Base-by-base conservation (phyloP, 2,329 filamentous ascomycete genomes). In the Aspergillus fijiensis region DNA sequence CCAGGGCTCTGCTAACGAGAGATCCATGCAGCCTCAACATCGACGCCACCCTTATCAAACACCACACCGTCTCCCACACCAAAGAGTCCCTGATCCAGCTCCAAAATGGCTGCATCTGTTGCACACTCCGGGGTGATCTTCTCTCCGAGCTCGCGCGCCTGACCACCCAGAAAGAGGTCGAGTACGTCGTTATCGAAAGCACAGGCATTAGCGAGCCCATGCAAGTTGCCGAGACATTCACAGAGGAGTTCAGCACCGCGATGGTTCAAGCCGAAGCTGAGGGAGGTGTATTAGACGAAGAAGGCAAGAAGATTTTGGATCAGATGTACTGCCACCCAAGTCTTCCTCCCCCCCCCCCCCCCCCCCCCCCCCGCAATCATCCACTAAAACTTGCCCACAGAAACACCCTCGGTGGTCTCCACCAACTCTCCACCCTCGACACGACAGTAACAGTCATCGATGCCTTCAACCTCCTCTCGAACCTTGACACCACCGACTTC, bases 41-140 rank as follows among this genome's bases (percentile, higher is more conserved):
- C 64, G 87, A 90, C 59, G 87, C 86, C 0, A 80, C 85, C 5
- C 75, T 88, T 0, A 84, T 89, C 49, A 82, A 82, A 16, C 78
- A 84, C 1, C 81, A 86, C 67, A 81, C 80, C 25, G 74, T 88
- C 39, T 84, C 82, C 2, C 82, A 84, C 63, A 84, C 84, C 0
- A 77, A 87, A 45, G 86, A 89, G 64, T 87, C 89, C 63, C 80
- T 90, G 33, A 85, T 90, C 16, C 84, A 87, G 10, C 80, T 90
- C 57, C 87, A 90, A 67, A 90, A 90, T 62, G 87, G 89, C 10
- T 91, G 89, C 65, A 92, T 92, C 67, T 92, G 89, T 78, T 92
- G 89, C 67, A 91, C 88, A 0, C 79, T 91, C 0, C 85, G 89
- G 3, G 88, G 88, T 1, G 89, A 91, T 58, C 75, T 91, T 1